phyloP scores from a whole-genome alignment of 345 rosid species.

The Corchorus capsularis region DNA sequence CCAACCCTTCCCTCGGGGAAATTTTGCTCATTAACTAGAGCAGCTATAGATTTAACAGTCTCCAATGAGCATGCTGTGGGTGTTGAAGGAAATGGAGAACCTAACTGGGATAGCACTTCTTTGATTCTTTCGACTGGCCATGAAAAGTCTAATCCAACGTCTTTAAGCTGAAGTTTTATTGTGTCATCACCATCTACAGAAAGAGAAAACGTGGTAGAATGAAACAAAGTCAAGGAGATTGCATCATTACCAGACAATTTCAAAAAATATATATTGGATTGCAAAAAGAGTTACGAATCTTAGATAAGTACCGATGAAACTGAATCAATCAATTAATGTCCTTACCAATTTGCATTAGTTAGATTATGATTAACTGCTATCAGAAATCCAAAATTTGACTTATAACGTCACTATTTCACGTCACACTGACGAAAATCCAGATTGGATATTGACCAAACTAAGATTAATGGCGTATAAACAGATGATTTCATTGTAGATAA shows the following conservation, averaged over 20 bases:
- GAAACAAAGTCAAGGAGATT: not conserved
- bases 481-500: not conserved
- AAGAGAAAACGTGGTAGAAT: slow-evolving; percentile 18
- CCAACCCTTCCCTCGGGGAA: slow-evolving; percentile 69
- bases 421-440: not conserved
- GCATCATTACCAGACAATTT: not conserved
- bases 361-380: too few species aligned
- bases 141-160: slow-evolving; percentile 65
- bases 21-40: slow-evolving; percentile 69
- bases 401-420: not conserved
- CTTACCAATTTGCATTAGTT: too few species aligned
- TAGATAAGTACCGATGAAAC: not conserved
- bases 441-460: not conserved
- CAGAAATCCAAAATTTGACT: not conserved
- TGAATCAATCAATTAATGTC: not conserved
- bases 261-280: not conserved
- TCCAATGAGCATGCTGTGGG: slow-evolving; percentile 63
- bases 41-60: slow-evolving; percentile 42
- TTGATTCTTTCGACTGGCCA: slow-evolving; percentile 72
- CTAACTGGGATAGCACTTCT: slow-evolving; percentile 50
- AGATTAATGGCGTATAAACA: not conserved
- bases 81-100: slow-evolving; percentile 45
- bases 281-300: not conserved
- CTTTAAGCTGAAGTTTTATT: slow-evolving; percentile 63
- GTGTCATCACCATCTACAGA: slow-evolving; percentile 52